Evolutionary conservation across 768 basidiomycete species (phyloP).

Genomic region (Rhodotorula babjevae): DNA sequence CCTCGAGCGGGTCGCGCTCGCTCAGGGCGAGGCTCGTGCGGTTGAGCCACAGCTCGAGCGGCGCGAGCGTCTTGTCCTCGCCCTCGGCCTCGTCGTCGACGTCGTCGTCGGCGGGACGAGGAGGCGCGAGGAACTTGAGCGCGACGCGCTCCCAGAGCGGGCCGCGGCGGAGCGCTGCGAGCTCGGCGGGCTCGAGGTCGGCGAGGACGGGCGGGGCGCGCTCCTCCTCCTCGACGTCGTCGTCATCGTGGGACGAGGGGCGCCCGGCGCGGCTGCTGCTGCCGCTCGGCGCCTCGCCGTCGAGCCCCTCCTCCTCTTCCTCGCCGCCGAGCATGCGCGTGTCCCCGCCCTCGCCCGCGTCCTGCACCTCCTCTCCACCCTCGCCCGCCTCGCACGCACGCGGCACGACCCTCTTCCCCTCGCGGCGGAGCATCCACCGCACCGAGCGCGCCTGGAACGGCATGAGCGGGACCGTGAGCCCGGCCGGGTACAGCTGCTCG

Average conservation of each 20-base stretch:
- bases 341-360: neutral
- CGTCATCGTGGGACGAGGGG: neutral
- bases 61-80: conserved; percentile 18
- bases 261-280: neutral
- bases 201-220: neutral
- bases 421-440: conserved; percentile 44
- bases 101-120: no score
- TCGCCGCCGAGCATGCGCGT: neutral
- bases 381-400: neutral
- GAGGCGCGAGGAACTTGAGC: neutral
- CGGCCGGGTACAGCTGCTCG: conserved; percentile 42
- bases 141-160: conserved; percentile 26
- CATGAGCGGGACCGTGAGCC: conserved; percentile 44
- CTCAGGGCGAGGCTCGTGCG: conserved; percentile 2
- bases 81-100: neutral
- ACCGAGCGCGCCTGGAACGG: conserved; percentile 50
- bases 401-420: conserved; percentile 33
- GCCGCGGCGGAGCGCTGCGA: conserved; percentile 1
- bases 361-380: neutral
- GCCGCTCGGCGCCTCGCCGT: no score
- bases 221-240: neutral
- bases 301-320: neutral
- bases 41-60: conserved; percentile 29
- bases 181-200: neutral
- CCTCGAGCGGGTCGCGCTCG: neutral